Conservation (phyloP, 177 flowering plant genomes). For the Telopea speciosissima region DNA sequence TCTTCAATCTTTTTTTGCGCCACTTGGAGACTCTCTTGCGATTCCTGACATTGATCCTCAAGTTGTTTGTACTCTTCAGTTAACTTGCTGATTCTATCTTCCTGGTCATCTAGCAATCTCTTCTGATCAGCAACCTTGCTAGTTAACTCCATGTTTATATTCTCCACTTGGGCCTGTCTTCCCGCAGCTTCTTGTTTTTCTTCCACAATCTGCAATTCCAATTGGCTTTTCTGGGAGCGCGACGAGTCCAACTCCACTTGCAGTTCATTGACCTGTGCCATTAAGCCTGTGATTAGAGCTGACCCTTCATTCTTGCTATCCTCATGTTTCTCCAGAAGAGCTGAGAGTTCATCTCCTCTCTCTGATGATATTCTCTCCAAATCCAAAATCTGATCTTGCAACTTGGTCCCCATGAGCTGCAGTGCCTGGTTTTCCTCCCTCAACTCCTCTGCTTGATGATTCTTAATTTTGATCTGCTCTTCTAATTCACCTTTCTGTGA, state of each 20-base stretch:
- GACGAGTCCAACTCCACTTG: constrained; percentile 31
- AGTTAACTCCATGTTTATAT: constrained; percentile 27
- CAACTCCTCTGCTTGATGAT: constrained; percentile 1
- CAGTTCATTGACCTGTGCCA: constrained; percentile 16
- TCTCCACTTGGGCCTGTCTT: constrained; percentile 25
- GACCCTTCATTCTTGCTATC: constrained; percentile 14
- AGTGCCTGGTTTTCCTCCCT: constrained; percentile 10
- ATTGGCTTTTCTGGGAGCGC: constrained; percentile 21
- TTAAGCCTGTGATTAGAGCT: constrained; percentile 19
- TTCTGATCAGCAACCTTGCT: constrained; percentile 28
- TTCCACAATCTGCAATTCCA: constrained; percentile 35
- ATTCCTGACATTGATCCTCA: not conserved
- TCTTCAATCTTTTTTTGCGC: constrained; percentile 38
- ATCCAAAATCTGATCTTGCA: constrained; percentile 16
- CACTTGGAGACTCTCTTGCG: constrained; percentile 12
- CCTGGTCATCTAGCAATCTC: constrained; percentile 34
- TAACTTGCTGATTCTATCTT: constrained; percentile 31
- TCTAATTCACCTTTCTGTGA: constrained; percentile 19
- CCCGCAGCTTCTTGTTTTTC: constrained; percentile 26
- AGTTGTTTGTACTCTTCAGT: constrained; percentile 35
- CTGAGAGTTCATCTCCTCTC: constrained; percentile 21
- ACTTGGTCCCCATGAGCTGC: constrained; percentile 4
- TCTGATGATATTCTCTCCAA: constrained; percentile 23
- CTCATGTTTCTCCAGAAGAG: not conserved
- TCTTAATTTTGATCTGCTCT: constrained; percentile 8